phyloP scores from a whole-genome alignment of 495 filamentous ascomycete species.

The Neurospora sp. region DNA sequence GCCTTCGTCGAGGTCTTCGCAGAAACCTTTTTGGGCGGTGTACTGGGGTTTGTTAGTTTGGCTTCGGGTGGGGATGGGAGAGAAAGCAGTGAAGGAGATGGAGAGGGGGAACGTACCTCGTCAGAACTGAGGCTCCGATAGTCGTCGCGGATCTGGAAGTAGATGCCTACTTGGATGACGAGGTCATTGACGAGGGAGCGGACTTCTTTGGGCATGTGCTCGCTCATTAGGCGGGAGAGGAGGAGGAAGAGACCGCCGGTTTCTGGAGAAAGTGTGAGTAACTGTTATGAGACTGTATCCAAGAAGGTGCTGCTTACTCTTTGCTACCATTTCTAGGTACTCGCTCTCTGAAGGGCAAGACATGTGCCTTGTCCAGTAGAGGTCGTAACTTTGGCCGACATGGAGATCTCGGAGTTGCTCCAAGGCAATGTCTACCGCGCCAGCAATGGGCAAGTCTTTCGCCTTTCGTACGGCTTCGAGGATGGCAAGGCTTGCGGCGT shows the following conservation, averaged over 20 bases:
- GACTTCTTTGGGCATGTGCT: constrained; percentile 51
- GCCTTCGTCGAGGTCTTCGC: constrained; percentile 48
- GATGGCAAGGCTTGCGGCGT: constrained; percentile 79
- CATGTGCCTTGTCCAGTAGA: constrained; percentile 78
- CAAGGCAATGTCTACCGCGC: constrained; percentile 58
- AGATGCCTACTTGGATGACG: constrained; percentile 66
- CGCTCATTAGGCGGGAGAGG: constrained; percentile 75
- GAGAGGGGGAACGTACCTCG: constrained; percentile 1
- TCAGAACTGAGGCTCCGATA: constrained; percentile 58
- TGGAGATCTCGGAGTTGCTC: constrained; percentile 76
- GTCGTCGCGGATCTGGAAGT: constrained; percentile 85
- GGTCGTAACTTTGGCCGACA: constrained; percentile 79
- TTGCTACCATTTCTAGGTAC: constrained; percentile 85
- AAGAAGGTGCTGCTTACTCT: constrained; percentile 30
- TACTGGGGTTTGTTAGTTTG: constrained; percentile 16
- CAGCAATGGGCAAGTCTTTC: constrained; percentile 50
- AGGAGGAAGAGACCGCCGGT: constrained; percentile 81
- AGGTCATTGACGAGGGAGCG: constrained; percentile 37
- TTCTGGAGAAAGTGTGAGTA: constrained; percentile 19
- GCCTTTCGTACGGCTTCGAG: constrained; percentile 66
- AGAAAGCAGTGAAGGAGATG: too few species aligned
- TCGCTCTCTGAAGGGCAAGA: constrained; percentile 76
- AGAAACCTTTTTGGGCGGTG: constrained; percentile 42
- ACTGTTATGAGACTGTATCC: neutral
- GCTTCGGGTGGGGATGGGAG: too few species aligned